Percentiles rank a stretch among this genome's conserved stretches.
phyloP scores from a whole-genome alignment of 2,329 filamentous ascomycete species.

The Pseudogymnoascus sp. region DNA sequence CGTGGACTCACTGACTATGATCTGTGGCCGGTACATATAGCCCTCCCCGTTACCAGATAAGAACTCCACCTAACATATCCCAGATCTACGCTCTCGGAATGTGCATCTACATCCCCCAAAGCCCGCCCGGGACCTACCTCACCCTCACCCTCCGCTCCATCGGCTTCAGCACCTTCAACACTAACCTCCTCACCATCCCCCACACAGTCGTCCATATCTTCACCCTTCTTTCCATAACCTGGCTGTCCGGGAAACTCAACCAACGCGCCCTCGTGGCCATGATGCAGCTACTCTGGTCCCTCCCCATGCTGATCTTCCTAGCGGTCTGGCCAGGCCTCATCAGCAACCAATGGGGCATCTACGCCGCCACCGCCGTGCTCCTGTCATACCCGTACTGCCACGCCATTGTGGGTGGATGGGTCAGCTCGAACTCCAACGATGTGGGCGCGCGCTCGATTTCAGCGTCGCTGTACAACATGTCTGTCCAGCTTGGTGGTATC shows the following conservation, averaged over 20 bases:
- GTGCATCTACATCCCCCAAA: conserved; percentile 41
- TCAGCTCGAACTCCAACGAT: conserved; percentile 50
- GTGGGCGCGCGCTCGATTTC: conserved; percentile 56
- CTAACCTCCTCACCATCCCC: conserved; percentile 39
- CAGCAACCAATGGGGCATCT: conserved; percentile 30
- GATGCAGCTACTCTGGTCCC: conserved; percentile 33
- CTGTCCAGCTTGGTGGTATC: conserved; percentile 33
- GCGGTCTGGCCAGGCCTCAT: conserved; percentile 23
- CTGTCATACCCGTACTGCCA: conserved; percentile 20
- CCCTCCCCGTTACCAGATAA: conserved; percentile 21
- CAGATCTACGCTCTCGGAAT: conserved; percentile 39
- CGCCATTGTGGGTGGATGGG: conserved; percentile 32
- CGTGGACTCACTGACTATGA: conserved; percentile 49
- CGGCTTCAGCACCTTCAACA: conserved; percentile 32
- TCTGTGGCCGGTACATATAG: conserved; percentile 41
- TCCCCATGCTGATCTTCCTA: conserved; percentile 33
- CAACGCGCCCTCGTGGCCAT: conserved; percentile 31
- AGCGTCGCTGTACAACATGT: conserved; percentile 53
- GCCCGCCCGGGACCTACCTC: conserved; percentile 41
- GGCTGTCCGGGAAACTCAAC: conserved; percentile 35
- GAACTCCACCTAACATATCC: background rate
- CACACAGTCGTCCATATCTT: conserved; percentile 38
- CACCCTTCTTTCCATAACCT: conserved; percentile 37
- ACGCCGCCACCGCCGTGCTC: conserved; percentile 29
- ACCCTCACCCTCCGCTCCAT: conserved; percentile 40